Evolutionary conservation across 1,139 yeast genomes (phyloP).

Genomic region (Lodderomyces pseudojiufengensis): DNA sequence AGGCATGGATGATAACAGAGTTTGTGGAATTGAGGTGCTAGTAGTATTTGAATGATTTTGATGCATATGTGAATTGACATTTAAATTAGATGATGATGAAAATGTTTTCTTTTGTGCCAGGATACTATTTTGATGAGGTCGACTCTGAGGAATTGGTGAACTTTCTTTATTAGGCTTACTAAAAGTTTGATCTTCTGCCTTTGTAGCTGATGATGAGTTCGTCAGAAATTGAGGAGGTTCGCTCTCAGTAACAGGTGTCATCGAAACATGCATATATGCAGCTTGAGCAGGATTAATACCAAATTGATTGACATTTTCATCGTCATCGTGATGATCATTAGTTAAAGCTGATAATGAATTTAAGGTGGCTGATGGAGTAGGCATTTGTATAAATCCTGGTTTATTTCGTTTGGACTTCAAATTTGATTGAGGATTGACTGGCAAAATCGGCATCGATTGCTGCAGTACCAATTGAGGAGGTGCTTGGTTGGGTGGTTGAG

Average conservation of each 20-base stretch:
- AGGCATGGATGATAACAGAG: background rate
- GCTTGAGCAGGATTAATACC: constrained; percentile 57
- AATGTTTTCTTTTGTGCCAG: constrained; percentile 14
- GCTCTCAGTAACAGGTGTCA: constrained; percentile 77
- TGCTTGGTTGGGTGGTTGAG: constrained; percentile 9
- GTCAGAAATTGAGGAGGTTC: constrained; percentile 20
- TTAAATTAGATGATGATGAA: constrained; percentile 1
- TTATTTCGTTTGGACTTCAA: constrained; percentile 22
- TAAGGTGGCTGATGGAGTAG: constrained; percentile 38
- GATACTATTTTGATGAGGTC: constrained; percentile 13
- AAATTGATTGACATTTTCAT: constrained; percentile 56
- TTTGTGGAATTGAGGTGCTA: background rate
- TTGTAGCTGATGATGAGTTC: constrained; percentile 4
- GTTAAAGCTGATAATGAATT: constrained; percentile 37
- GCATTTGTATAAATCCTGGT: constrained; percentile 49
- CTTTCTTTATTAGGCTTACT: constrained; percentile 2
- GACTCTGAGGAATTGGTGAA: constrained; percentile 1
- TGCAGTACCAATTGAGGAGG: constrained; percentile 13
- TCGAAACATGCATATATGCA: constrained; percentile 51
- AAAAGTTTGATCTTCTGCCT: constrained; percentile 13
- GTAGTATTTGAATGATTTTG: background rate
- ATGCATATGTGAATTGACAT: background rate
- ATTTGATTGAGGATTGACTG: constrained; percentile 6
- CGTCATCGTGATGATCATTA: constrained; percentile 19
- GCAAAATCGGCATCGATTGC: constrained; percentile 15